Evolutionary conservation across 106 monocot species (phyloP).

Genomic region (Iris macrosiphon): DNA sequence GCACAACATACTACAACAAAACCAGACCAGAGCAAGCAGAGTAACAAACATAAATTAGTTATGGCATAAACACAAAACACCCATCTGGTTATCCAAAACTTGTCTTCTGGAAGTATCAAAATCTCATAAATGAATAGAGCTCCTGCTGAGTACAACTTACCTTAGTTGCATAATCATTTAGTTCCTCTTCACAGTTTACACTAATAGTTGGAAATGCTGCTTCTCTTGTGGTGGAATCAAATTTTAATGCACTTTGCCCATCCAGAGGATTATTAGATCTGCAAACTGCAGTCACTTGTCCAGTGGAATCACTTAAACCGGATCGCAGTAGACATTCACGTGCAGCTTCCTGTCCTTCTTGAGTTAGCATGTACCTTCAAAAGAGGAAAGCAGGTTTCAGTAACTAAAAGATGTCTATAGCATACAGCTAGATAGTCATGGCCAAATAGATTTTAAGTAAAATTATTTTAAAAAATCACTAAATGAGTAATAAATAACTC

Average conservation of each 20-base stretch:
- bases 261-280: conserved; percentile 13
- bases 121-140: background rate
- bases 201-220: background rate
- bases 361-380: conserved; percentile 82
- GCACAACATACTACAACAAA: background rate
- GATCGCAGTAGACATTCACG: conserved; percentile 75
- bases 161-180: conserved; percentile 5
- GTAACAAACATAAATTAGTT: background rate
- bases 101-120: no score
- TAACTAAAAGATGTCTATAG: no score
- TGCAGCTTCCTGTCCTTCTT: conserved; percentile 76
- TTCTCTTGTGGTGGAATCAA: background rate
- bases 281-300: background rate
- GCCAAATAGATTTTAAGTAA: no score
- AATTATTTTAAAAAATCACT: no score
- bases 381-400: conserved; percentile 5
- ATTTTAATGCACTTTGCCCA: conserved; percentile 14
- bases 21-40: background rate
- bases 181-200: conserved; percentile 16
- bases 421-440: no score
- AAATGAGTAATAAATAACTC: no score
- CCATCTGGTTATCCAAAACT: no score
- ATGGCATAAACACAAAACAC: no score
- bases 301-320: conserved; percentile 45
- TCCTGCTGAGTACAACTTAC: background rate